A percentile compares a stretch with the other conserved stretches of the same genome.
Conservation (phyloP, 2,329 filamentous ascomycete species). For the Aspergillus texensis region DNA sequence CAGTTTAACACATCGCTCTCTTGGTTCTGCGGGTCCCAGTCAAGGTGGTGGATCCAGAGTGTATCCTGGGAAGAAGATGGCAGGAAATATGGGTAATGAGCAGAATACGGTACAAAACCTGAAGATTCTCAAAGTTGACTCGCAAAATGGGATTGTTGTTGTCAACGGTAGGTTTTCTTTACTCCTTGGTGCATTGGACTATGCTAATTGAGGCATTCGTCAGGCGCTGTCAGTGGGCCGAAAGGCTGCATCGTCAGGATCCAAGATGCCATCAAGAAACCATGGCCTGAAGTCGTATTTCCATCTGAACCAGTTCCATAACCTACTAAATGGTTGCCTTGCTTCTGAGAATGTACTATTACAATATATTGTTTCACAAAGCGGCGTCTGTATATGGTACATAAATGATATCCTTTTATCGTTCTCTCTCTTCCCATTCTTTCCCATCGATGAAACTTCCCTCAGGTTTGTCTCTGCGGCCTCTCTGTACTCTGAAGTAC, state of each 20-base stretch:
- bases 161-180: slow-evolving; percentile 66
- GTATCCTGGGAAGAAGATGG: slow-evolving; percentile 95
- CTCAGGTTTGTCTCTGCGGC: not conserved
- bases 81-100: slow-evolving; percentile 90
- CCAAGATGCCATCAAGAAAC: slow-evolving; percentile 89
- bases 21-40: slow-evolving; percentile 85
- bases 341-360: slow-evolving; percentile 40
- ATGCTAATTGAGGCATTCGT: slow-evolving; percentile 3
- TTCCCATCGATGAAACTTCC: not conserved
- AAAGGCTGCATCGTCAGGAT: slow-evolving; percentile 83
- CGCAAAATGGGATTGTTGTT: slow-evolving; percentile 82
- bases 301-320: slow-evolving; percentile 21
- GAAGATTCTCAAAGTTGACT: slow-evolving; percentile 83
- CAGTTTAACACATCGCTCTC: slow-evolving; percentile 87
- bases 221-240: slow-evolving; percentile 77
- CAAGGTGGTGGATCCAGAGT: slow-evolving; percentile 94
- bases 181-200: not conserved
- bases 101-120: slow-evolving; percentile 89
- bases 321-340: slow-evolving; percentile 11
- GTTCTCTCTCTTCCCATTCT: not conserved
- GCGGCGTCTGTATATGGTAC: slow-evolving; percentile 44
- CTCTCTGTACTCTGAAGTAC: not conserved
- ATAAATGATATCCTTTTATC: slow-evolving; percentile 42
- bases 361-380: slow-evolving; percentile 38
- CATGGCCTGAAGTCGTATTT: slow-evolving; percentile 59